phyloP scores from a whole-genome alignment of 2,329 filamentous ascomycete genomes.

The Paracorniculantispora psalliotae region DNA sequence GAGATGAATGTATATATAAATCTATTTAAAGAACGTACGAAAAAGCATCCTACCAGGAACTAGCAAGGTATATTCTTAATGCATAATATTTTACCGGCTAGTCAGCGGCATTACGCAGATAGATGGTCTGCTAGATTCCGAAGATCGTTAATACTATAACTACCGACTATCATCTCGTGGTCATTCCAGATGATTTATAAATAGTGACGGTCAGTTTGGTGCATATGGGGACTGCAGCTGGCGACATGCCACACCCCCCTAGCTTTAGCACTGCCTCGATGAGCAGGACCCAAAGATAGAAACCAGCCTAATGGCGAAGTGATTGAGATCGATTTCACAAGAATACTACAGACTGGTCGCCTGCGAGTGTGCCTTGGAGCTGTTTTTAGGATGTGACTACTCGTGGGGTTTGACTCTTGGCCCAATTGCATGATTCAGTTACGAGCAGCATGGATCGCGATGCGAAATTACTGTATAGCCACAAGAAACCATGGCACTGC shows the following conservation, averaged over 20 bases:
- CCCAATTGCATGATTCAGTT: no score
- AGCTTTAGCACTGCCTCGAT: slow-evolving; percentile 2
- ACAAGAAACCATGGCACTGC: not conserved
- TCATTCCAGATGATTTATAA: not conserved
- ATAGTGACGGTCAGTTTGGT: not conserved
- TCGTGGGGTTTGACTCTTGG: no score
- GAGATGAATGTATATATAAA: not conserved
- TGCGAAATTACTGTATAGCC: no score
- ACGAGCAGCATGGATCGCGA: no score
- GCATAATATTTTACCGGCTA: not conserved
- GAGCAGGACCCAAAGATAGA: slow-evolving; percentile 11
- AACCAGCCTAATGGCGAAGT: not conserved
- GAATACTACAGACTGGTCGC: not conserved
- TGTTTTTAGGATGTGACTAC: no score
- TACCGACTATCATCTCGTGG: not conserved
- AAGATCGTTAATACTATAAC: not conserved
- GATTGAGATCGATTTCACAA: not conserved
- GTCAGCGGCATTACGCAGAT: not conserved
- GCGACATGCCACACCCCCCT: not conserved
- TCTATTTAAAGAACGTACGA: not conserved
- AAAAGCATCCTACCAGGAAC: not conserved
- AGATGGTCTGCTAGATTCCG: not conserved
- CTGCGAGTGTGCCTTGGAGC: no score
- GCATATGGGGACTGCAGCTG: not conserved
- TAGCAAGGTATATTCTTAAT: not conserved